Percentiles rank a stretch among this genome's conserved stretches.
These are phyloP conservation scores for Sclerotinia nivalis DNA, from an alignment of 2,329 filamentous ascomycete species.

Conservation along the genomic window DNA sequence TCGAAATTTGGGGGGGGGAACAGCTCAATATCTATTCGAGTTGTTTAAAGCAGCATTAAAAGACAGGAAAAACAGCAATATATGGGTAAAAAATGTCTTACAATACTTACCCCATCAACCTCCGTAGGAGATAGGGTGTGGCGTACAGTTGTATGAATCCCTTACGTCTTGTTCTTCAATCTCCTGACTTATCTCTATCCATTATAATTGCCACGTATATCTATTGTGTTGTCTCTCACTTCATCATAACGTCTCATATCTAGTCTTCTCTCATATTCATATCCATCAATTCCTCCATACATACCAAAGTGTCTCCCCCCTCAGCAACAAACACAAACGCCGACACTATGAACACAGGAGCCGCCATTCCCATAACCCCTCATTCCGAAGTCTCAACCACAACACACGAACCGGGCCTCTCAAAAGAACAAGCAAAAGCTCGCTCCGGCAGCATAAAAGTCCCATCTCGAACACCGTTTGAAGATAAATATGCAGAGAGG, in stretches of 20 bases:
- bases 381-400: neutral
- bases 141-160: neutral
- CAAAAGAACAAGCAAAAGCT: conserved; percentile 27
- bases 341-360: neutral
- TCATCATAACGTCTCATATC: neutral
- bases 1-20: too few relatives aligned
- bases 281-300: neutral
- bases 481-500: conserved; percentile 42
- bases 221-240: neutral
- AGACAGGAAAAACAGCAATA: too few relatives aligned
- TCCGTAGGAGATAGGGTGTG: neutral
- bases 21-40: too few relatives aligned
- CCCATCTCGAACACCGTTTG: conserved; percentile 31
- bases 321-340: neutral
- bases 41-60: too few relatives aligned
- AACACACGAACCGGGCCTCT: conserved; percentile 32
- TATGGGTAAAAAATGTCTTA: too few relatives aligned
- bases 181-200: neutral
- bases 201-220: neutral
- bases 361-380: neutral
- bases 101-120: too few relatives aligned
- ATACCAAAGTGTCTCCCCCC: neutral
- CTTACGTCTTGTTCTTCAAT: neutral
- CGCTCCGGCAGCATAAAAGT: conserved; percentile 19
- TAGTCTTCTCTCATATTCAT: neutral